A percentile compares a stretch with the other conserved stretches of the same genome.
Evolutionary conservation across 352 stramenopile species (phyloP).

Genomic region (Phytophthora idaei): DNA sequence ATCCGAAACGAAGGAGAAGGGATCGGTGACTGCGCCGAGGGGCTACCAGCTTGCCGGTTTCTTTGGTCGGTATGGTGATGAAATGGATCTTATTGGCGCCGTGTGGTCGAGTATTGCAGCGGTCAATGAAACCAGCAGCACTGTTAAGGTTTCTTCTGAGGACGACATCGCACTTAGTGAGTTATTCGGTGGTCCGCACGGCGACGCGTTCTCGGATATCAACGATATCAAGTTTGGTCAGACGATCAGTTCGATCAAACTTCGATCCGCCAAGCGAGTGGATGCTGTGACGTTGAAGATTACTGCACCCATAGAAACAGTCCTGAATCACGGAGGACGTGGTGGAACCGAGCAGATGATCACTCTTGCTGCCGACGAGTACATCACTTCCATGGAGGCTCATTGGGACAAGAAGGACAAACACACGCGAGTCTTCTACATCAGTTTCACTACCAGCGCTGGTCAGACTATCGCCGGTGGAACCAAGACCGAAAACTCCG

Average conservation of each 20-base stretch:
- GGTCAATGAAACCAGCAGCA: conserved; percentile 19
- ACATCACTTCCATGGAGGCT: conserved; percentile 38
- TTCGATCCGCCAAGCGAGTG: conserved; percentile 35
- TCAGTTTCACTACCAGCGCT: conserved; percentile 45
- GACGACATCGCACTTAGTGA: conserved; percentile 28
- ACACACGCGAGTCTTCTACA: conserved; percentile 50
- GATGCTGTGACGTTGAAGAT: conserved; percentile 49
- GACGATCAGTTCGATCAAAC: conserved; percentile 13
- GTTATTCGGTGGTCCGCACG: conserved; percentile 27
- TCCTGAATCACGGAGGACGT: conserved; percentile 43
- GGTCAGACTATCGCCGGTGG: conserved; percentile 39
- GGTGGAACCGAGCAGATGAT: conserved; percentile 46
- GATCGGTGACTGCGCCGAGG: conserved; percentile 15
- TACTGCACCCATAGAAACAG: conserved; percentile 15
- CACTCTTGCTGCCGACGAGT: conserved; percentile 34
- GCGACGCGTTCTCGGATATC: conserved; percentile 33
- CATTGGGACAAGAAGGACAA: conserved; percentile 52
- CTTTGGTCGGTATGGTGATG: conserved; percentile 25
- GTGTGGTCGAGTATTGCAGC: conserved; percentile 35
- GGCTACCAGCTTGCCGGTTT: conserved; percentile 31
- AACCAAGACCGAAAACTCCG: conserved; percentile 23
- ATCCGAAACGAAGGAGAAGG: conserved; percentile 23
- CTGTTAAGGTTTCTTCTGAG: conserved; percentile 9
- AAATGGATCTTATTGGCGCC: conserved; percentile 24
- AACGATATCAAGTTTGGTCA: conserved; percentile 28